Percentiles rank a stretch among this genome's conserved stretches.
These are phyloP conservation scores for Xanthoceras sorbifolium DNA, from an alignment of 345 rosid genomes.

Conservation along the genomic window DNA sequence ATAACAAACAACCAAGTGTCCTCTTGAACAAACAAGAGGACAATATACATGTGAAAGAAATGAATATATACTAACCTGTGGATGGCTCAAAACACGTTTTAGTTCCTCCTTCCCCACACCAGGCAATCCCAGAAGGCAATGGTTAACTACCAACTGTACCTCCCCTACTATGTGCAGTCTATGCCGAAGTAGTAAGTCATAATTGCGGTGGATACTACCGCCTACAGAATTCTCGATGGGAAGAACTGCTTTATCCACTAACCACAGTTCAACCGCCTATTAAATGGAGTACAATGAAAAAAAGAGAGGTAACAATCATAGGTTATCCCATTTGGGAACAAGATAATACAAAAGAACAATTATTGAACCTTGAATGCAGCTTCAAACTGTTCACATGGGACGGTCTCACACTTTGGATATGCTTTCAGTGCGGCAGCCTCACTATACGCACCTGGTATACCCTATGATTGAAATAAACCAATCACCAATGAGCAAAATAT, in stretches of 20 bases:
- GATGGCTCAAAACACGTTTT: slow-evolving; percentile 83
- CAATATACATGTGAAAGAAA: neutral
- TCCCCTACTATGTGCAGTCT: slow-evolving; percentile 95
- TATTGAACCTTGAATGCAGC: slow-evolving; percentile 70
- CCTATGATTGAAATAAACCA: slow-evolving; percentile 48
- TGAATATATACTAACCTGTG: slow-evolving; percentile 56
- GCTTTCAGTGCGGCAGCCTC: slow-evolving; percentile 92
- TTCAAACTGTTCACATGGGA: slow-evolving; percentile 90
- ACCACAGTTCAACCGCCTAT: slow-evolving; percentile 95
- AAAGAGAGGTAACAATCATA: neutral
- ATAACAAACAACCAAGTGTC: neutral
- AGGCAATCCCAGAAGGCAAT: slow-evolving; percentile 83
- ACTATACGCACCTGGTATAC: slow-evolving; percentile 85
- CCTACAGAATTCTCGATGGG: slow-evolving; percentile 92
- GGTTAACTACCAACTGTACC: slow-evolving; percentile 74
- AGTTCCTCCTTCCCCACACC: slow-evolving; percentile 70
- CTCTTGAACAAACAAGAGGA: slow-evolving; percentile 8
- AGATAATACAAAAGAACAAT: slow-evolving; percentile 6
- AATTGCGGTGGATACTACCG: slow-evolving; percentile 94
- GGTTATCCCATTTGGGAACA: slow-evolving; percentile 13
- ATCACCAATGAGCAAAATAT: slow-evolving; percentile 23
- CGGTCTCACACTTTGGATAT: slow-evolving; percentile 85
- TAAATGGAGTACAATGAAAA: slow-evolving; percentile 16
- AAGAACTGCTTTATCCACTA: slow-evolving; percentile 89
- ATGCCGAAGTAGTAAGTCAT: slow-evolving; percentile 92